A percentile compares a stretch with the other conserved stretches of the same genome.
These are phyloP conservation scores for Trichoderma koningiopsis DNA, from an alignment of 2,329 filamentous ascomycete species.

Conservation along the genomic window DNA sequence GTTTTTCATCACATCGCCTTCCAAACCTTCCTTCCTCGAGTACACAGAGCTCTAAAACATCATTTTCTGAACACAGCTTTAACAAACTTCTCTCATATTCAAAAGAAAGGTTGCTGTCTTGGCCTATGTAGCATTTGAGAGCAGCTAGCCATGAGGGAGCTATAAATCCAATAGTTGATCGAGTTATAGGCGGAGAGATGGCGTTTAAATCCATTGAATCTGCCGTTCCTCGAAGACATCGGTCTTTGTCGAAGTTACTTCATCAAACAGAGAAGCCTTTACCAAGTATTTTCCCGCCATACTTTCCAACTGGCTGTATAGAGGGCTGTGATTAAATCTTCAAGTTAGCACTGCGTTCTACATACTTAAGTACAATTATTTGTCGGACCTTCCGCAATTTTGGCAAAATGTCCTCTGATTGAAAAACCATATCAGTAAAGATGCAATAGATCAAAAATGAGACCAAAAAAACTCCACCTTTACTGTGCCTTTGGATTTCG, in stretches of 20 bases:
- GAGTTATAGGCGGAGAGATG: neutral
- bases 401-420: neutral
- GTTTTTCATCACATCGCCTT: accelerated
- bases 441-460: neutral
- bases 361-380: neutral
- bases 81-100: neutral
- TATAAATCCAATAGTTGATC: neutral
- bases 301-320: neutral
- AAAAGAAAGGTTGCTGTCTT: neutral
- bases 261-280: neutral
- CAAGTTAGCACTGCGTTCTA: neutral
- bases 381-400: neutral
- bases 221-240: neutral
- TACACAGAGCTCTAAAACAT: neutral
- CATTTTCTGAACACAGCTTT: neutral
- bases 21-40: neutral
- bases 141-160: neutral
- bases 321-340: neutral
- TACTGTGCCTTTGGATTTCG: neutral
- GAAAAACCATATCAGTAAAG: neutral
- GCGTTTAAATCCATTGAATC: neutral
- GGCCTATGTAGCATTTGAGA: neutral
- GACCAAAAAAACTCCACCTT: neutral
- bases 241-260: neutral
- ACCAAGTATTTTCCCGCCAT: neutral